A percentile compares a stretch with the other conserved stretches of the same genome.
These are phyloP conservation scores for Xylariaceae sp. DNA, from an alignment of 2,329 filamentous ascomycete genomes.

Conservation along the genomic window DNA sequence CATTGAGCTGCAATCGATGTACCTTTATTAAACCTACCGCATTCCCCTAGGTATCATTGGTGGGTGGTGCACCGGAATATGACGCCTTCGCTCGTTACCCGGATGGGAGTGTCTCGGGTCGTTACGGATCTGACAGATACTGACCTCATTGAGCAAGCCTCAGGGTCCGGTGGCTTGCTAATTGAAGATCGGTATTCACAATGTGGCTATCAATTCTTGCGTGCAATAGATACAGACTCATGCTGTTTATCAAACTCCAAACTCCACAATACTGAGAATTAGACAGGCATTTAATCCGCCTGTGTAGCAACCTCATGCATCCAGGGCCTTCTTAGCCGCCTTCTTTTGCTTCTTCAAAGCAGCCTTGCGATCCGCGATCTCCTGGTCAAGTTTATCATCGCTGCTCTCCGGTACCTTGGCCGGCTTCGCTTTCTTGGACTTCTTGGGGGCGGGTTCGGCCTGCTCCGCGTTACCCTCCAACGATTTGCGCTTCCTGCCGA, in stretches of 20 bases:
- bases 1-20: not conserved
- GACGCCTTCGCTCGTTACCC: too few species aligned
- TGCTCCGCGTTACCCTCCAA: conserved; percentile 34
- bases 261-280: conserved; percentile 17
- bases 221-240: conserved; percentile 1
- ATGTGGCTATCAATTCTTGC: not conserved
- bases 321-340: conserved; percentile 49
- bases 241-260: conserved; percentile 12
- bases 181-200: not conserved
- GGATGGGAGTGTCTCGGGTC: too few species aligned
- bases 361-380: conserved; percentile 56
- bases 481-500: conserved; percentile 62
- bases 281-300: conserved; percentile 1
- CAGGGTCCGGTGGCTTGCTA: not conserved
- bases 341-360: conserved; percentile 58
- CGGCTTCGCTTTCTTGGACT: conserved; percentile 41
- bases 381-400: conserved; percentile 52
- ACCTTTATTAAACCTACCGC: not conserved
- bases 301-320: conserved; percentile 36
- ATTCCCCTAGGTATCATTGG: not conserved
- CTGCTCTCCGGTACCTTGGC: conserved; percentile 40
- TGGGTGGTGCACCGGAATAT: not conserved
- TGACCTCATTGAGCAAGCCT: not conserved
- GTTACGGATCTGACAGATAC: not conserved
- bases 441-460: conserved; percentile 39